These are phyloP conservation scores for Leccinum obscurum DNA, from an alignment of 768 basidiomycete genomes.

Conservation along the genomic window DNA sequence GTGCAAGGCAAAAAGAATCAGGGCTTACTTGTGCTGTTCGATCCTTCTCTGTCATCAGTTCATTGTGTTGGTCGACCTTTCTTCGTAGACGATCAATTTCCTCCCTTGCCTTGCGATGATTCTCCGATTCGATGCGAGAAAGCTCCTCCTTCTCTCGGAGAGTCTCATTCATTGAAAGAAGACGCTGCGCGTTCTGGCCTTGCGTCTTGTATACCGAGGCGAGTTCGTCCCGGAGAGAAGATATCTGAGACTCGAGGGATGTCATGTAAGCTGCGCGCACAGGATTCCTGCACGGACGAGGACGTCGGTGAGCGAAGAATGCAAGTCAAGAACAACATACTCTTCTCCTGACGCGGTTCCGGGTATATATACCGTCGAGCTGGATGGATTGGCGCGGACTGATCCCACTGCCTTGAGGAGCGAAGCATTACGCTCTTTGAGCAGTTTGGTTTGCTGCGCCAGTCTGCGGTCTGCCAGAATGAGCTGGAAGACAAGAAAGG, in stretches of 20 bases:
- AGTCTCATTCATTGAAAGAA: constrained; percentile 93
- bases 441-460: constrained; percentile 86
- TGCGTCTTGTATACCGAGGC: constrained; percentile 96
- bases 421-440: constrained; percentile 91
- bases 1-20: background rate
- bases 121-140: constrained; percentile 78
- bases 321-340: constrained; percentile 41
- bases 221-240: constrained; percentile 86
- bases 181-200: constrained; percentile 90
- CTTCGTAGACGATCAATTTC: constrained; percentile 68
- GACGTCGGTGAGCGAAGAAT: background rate
- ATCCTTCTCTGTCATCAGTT: constrained; percentile 88
- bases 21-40: constrained; percentile 75
- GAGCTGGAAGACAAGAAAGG: constrained; percentile 10
- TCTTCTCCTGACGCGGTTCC: constrained; percentile 62
- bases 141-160: constrained; percentile 91
- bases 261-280: constrained; percentile 86
- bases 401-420: constrained; percentile 82
- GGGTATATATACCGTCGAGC: constrained; percentile 60
- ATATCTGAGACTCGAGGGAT: constrained; percentile 93
- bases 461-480: constrained; percentile 74
- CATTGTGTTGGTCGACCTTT: constrained; percentile 81
- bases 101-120: constrained; percentile 71
- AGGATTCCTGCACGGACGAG: constrained; percentile 56
- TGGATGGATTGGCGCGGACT: constrained; percentile 61